A percentile compares a stretch with the other conserved stretches of the same genome.
phyloP scores from a whole-genome alignment of 352 stramenopile species.

The Lagenidium giganteum region DNA sequence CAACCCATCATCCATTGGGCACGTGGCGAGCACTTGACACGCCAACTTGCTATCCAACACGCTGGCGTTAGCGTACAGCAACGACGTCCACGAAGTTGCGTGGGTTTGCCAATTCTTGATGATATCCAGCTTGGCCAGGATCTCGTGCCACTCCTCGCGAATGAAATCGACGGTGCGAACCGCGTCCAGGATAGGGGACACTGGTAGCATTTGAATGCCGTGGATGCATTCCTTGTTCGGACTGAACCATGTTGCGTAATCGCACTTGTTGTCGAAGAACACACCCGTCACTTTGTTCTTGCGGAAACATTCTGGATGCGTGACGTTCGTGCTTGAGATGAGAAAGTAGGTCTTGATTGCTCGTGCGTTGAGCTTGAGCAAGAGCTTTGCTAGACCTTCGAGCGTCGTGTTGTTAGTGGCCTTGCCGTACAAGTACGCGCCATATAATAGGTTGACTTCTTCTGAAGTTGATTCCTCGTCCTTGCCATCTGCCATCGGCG shows the following conservation, averaged over 20 bases:
- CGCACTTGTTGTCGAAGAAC: conserved; percentile 75
- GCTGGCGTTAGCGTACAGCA: conserved; percentile 59
- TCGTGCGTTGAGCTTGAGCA: conserved; percentile 53
- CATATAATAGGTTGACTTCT: conserved; percentile 69
- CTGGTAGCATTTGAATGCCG: conserved; percentile 70
- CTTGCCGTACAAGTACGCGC: conserved; percentile 38
- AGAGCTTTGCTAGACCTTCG: conserved; percentile 34
- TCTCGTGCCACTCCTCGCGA: conserved; percentile 54
- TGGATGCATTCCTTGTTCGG: conserved; percentile 71
- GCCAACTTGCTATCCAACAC: conserved; percentile 30
- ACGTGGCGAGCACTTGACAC: conserved; percentile 28
- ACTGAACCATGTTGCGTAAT: conserved; percentile 75
- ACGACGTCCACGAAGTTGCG: conserved; percentile 46
- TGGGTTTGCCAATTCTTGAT: conserved; percentile 44
- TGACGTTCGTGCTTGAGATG: conserved; percentile 28
- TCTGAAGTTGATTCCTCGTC: conserved; percentile 69
- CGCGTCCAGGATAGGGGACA: conserved; percentile 45
- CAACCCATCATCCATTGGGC: conserved; percentile 66
- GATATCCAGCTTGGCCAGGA: conserved; percentile 43
- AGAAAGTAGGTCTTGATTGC: conserved; percentile 70
- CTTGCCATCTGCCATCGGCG: conserved; percentile 63
- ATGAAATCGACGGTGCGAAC: conserved; percentile 38
- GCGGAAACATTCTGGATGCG: conserved; percentile 42
- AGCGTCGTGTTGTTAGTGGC: conserved; percentile 38
- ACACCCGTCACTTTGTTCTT: conserved; percentile 71